These are phyloP conservation scores for Saitozyma podzolica DNA, from an alignment of 768 basidiomycete species.

Conservation along the genomic window DNA sequence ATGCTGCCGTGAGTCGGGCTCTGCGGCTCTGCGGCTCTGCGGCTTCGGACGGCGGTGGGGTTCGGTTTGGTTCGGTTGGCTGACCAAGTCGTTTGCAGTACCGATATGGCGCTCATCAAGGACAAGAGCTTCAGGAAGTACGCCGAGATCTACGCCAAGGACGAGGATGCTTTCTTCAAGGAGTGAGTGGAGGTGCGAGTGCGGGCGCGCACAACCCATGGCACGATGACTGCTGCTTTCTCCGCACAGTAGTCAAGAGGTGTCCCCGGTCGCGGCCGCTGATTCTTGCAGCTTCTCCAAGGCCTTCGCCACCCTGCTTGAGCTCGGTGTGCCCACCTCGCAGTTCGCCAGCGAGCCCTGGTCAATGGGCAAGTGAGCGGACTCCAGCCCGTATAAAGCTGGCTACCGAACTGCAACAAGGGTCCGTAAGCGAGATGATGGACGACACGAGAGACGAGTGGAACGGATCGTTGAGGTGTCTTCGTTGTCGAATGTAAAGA, in stretches of 20 bases:
- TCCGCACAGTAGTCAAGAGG: too few relatives aligned
- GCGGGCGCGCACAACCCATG: too few relatives aligned
- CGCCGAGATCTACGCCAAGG: conserved; percentile 81
- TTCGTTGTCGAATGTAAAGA: too few relatives aligned
- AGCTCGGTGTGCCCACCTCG: conserved; percentile 83
- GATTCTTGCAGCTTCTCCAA: conserved; percentile 69
- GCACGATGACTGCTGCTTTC: too few relatives aligned
- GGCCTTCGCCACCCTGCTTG: conserved; percentile 75
- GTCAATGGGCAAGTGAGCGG: conserved; percentile 59
- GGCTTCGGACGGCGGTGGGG: too few relatives aligned
- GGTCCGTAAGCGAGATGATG: too few relatives aligned
- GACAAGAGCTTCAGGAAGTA: conserved; percentile 92
- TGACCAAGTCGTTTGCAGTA: conserved; percentile 54
- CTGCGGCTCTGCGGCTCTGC: too few relatives aligned
- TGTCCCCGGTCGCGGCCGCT: background rate
- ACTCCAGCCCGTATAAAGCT: too few relatives aligned
- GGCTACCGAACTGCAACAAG: too few relatives aligned
- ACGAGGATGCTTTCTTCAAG: conserved; percentile 84
- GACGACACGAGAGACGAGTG: too few relatives aligned
- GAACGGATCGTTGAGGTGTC: too few relatives aligned
- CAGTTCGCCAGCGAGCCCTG: conserved; percentile 80
- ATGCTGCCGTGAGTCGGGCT: conserved; percentile 84
- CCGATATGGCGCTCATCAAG: conserved; percentile 82
- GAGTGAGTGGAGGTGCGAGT: conserved; percentile 63
- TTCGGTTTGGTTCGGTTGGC: conserved; percentile 1